A percentile compares a stretch with the other conserved stretches of the same genome.
Conservation (phyloP, 1,139 yeast genomes). For the Geotrichum aggregatum region DNA sequence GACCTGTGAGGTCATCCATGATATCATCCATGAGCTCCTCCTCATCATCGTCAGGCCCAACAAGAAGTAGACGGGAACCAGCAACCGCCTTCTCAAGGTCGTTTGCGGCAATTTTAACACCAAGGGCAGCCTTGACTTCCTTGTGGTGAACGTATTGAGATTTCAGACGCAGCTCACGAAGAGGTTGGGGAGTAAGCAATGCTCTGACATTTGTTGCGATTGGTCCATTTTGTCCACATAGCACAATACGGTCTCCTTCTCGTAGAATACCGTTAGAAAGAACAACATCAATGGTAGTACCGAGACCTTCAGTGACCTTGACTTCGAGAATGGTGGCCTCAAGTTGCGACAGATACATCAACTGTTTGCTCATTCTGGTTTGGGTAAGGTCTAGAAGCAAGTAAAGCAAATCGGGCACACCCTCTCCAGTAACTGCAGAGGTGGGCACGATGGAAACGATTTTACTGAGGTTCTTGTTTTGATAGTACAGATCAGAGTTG, state of each 20-base stretch:
- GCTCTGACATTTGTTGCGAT: constrained; percentile 97
- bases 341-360: constrained; percentile 88
- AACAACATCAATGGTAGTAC: constrained; percentile 97
- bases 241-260: constrained; percentile 92
- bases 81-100: constrained; percentile 98
- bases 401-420: constrained; percentile 98
- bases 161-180: constrained; percentile 92
- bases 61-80: constrained; percentile 92
- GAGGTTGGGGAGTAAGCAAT: constrained; percentile 92
- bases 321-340: constrained; percentile 98
- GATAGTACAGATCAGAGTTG: constrained; percentile 92
- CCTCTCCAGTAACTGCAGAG: constrained; percentile 98
- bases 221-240: constrained; percentile 98
- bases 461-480: constrained; percentile 87
- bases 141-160: constrained; percentile 93
- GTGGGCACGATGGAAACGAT: constrained; percentile 97
- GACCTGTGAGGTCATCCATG: constrained; percentile 95
- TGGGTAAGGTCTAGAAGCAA: constrained; percentile 91
- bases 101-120: constrained; percentile 97
- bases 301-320: constrained; percentile 97
- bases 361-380: constrained; percentile 97
- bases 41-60: constrained; percentile 96
- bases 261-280: constrained; percentile 88
- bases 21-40: constrained; percentile 97
- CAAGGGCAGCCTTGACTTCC: constrained; percentile 97